phyloP scores from a whole-genome alignment of 257 asterid genomes.

The Nicotiana paniculata region DNA sequence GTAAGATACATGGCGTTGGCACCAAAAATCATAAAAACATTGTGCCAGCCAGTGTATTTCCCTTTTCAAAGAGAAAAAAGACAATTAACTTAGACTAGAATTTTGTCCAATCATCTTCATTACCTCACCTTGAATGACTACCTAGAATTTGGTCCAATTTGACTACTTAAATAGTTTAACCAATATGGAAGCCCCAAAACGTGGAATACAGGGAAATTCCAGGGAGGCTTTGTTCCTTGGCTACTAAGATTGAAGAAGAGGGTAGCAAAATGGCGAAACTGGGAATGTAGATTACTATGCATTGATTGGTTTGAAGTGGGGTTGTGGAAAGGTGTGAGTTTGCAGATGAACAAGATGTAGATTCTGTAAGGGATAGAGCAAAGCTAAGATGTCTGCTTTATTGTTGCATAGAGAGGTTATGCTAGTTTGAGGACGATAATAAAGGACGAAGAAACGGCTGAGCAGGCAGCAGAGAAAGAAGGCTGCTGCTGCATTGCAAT shows the following conservation, averaged over 20 bases:
- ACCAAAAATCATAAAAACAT: neutral
- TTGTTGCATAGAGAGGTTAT: slow-evolving; percentile 73
- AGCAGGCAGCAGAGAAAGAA: no score
- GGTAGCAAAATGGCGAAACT: slow-evolving; percentile 74
- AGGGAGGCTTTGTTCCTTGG: slow-evolving; percentile 74
- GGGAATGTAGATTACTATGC: slow-evolving; percentile 77
- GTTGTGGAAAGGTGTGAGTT: slow-evolving; percentile 83
- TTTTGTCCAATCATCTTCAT: neutral
- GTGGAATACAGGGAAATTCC: slow-evolving; percentile 86
- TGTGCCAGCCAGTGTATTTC: neutral
- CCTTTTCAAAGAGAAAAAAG: neutral
- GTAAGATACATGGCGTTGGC: neutral
- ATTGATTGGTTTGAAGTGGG: slow-evolving; percentile 69
- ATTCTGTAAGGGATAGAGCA: slow-evolving; percentile 69
- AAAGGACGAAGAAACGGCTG: neutral
- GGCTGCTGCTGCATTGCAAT: no score
- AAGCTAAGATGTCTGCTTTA: slow-evolving; percentile 68
- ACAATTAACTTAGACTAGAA: neutral
- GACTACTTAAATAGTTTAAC: slow-evolving; percentile 9
- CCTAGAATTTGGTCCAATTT: neutral
- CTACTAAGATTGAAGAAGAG: slow-evolving; percentile 70
- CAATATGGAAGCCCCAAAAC: slow-evolving; percentile 72
- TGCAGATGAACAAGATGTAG: slow-evolving; percentile 63
- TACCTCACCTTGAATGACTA: neutral
- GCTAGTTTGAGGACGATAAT: slow-evolving; percentile 48